Percentiles rank a stretch among this genome's conserved stretches.
phyloP scores from a whole-genome alignment of 2,329 filamentous ascomycete species.

The Colletotrichum horii region DNA sequence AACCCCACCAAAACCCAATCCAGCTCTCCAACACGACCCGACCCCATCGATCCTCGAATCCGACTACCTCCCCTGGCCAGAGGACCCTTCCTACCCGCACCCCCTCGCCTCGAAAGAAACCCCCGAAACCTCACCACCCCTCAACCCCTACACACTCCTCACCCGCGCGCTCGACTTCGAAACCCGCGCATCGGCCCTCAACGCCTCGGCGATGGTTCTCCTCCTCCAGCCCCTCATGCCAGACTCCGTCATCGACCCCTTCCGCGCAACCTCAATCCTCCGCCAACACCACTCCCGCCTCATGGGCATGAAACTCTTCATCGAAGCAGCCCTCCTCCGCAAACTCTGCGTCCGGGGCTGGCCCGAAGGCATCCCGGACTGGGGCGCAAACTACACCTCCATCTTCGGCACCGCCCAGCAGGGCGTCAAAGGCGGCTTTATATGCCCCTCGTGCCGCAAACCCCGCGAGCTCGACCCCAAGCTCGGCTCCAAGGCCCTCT shows the following conservation, averaged over 20 bases:
- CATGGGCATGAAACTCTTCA: constrained; percentile 63
- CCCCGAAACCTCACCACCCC: constrained; percentile 36
- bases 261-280: constrained; percentile 61
- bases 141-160: constrained; percentile 62
- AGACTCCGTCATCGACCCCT: constrained; percentile 55
- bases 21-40: constrained; percentile 40
- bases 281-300: constrained; percentile 66
- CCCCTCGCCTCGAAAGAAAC: constrained; percentile 31
- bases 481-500: constrained; percentile 50
- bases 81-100: constrained; percentile 62
- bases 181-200: constrained; percentile 58
- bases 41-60: constrained; percentile 55
- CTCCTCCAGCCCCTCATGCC: constrained; percentile 64
- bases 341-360: constrained; percentile 66
- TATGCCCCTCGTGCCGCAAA: constrained; percentile 62
- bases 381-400: constrained; percentile 59
- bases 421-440: constrained; percentile 56
- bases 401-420: constrained; percentile 61
- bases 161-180: constrained; percentile 62
- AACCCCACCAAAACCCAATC: constrained; percentile 30
- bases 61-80: constrained; percentile 64
- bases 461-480: constrained; percentile 59
- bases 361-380: constrained; percentile 54
- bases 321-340: constrained; percentile 64
- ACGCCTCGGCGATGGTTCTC: constrained; percentile 66